These are phyloP conservation scores for Leishmania major DNA, from an alignment of 208 protist genomes.

Conservation along the genomic window DNA sequence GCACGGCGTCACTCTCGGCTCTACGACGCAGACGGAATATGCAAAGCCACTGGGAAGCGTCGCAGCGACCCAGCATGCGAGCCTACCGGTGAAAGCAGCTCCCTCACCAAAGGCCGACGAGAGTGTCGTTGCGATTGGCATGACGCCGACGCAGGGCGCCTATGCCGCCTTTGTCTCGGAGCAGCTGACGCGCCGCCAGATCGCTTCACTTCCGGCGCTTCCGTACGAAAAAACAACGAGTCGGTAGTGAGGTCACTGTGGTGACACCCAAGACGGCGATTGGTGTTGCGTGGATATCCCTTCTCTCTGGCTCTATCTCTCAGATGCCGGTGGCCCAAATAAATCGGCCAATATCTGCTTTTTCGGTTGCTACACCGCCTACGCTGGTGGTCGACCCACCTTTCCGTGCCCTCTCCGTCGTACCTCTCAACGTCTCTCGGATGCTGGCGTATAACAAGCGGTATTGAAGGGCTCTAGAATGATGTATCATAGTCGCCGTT, in stretches of 20 bases:
- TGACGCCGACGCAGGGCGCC: constrained; percentile 62
- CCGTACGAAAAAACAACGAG: constrained; percentile 48
- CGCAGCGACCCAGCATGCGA: neutral
- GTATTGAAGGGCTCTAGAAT: neutral
- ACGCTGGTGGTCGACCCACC: neutral
- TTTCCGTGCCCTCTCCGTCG: no score
- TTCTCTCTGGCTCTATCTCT: neutral
- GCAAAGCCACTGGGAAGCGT: neutral
- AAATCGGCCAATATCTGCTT: neutral
- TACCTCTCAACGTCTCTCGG: neutral
- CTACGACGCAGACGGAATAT: neutral
- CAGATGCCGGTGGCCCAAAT: neutral
- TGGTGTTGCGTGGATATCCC: neutral
- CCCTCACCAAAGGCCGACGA: neutral
- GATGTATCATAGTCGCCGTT: constrained; percentile 1
- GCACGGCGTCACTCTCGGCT: constrained; percentile 7
- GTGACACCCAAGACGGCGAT: neutral
- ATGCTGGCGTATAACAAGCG: neutral
- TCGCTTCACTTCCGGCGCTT: constrained; percentile 54
- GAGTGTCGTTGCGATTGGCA: constrained; percentile 30
- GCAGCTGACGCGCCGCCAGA: constrained; percentile 45
- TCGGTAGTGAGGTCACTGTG: constrained; percentile 8
- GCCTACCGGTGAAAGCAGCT: neutral
- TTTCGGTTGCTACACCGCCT: neutral
- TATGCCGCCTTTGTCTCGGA: constrained; percentile 62